Evolutionary conservation across 2,329 filamentous ascomycete species (phyloP).

Genomic region (Colletotrichum shisoi): DNA sequence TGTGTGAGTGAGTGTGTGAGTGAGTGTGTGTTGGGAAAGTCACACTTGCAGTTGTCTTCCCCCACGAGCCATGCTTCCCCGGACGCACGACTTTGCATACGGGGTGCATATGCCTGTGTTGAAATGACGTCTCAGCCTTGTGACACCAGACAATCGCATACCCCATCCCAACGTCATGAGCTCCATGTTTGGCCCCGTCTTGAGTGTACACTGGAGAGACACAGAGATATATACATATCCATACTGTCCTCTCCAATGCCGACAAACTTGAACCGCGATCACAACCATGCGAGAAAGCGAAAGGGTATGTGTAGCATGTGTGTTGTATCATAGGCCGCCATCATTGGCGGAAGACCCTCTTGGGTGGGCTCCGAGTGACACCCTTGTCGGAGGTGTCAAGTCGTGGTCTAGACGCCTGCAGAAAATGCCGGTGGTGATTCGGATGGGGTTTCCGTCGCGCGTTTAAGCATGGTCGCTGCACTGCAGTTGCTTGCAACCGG

Average conservation of each 20-base stretch:
- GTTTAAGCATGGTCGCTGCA: conserved; percentile 30
- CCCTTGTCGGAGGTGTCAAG: conserved; percentile 28
- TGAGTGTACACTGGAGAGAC: not conserved
- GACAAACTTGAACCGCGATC: conserved; percentile 1
- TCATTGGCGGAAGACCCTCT: conserved; percentile 29
- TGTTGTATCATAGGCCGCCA: conserved; percentile 6
- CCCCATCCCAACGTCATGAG: conserved; percentile 27
- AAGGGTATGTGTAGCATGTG: no score
- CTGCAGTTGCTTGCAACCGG: not conserved
- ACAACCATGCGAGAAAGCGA: conserved; percentile 5
- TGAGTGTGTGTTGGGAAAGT: conserved; percentile 29
- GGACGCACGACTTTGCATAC: conserved; percentile 39
- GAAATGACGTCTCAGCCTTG: conserved; percentile 45
- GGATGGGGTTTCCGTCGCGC: conserved; percentile 33
- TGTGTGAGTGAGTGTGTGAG: not conserved
- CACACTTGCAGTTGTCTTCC: conserved; percentile 33
- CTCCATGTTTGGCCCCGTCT: conserved; percentile 1
- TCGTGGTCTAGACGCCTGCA: conserved; percentile 36
- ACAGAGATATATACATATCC: not conserved
- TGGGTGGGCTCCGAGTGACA: conserved; percentile 16
- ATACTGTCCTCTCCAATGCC: conserved; percentile 1
- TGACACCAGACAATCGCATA: conserved; percentile 39
- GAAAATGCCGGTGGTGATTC: conserved; percentile 30
- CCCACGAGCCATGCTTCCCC: conserved; percentile 39
- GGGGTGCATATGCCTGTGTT: conserved; percentile 39